Percentiles rank a stretch among this genome's conserved stretches.
Evolutionary conservation across 306 rosid species (phyloP).

Genomic region (Cyamopsis tetragonoloba): DNA sequence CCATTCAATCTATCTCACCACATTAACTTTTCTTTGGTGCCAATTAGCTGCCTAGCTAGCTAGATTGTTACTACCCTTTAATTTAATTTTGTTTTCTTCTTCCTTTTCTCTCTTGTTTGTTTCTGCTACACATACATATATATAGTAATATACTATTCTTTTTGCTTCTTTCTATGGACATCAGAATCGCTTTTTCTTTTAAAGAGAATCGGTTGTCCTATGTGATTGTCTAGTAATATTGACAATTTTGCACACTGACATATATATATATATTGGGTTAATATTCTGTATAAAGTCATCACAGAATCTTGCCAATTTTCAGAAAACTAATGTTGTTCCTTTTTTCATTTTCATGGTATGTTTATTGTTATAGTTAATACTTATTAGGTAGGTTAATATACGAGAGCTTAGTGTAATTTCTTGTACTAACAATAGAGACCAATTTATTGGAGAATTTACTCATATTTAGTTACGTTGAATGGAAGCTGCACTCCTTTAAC

Average conservation of each 20-base stretch:
- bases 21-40: conserved; percentile 22
- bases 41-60: conserved; percentile 15
- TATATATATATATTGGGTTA: too few relatives aligned
- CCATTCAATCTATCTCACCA: conserved; percentile 26
- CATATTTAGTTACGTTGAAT: too few relatives aligned
- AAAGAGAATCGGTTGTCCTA: conserved; percentile 19
- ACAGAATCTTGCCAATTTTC: not conserved
- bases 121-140: not conserved
- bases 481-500: too few relatives aligned
- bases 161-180: conserved; percentile 24
- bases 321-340: not conserved
- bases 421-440: too few relatives aligned
- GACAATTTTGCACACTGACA: conserved; percentile 8
- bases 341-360: not conserved
- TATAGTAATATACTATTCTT: conserved; percentile 28
- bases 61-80: not conserved
- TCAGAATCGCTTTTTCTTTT: conserved; percentile 26
- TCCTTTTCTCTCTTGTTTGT: conserved; percentile 27
- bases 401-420: too few relatives aligned
- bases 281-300: conserved; percentile 7
- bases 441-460: too few relatives aligned
- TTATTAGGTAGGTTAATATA: too few relatives aligned
- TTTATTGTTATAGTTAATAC: too few relatives aligned
- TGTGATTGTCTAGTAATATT: conserved; percentile 30
- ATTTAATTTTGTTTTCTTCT: conserved; percentile 30